Base-by-base conservation (phyloP, 2,329 filamentous ascomycete species). In the Ophiostoma australiae region DNA sequence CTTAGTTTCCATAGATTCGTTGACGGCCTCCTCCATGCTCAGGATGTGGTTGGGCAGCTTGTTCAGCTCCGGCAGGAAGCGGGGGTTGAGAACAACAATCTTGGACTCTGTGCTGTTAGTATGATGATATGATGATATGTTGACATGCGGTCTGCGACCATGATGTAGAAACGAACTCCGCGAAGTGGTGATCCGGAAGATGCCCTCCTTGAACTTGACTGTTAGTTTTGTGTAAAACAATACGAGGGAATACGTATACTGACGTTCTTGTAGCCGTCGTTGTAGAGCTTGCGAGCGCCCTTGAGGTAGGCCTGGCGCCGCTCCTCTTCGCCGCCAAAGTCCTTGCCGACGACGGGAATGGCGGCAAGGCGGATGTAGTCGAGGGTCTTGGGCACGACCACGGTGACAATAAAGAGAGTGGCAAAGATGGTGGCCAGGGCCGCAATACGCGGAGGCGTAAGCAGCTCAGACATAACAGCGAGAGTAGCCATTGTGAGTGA, bases 21-120 rank as follows among this genome's bases (percentile, higher is more conserved):
- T 72, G 31, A 78, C 66, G 1, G 78, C 78, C 11, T 44, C 72
- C 67, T 76, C 72, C 48, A 78, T 76, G 74, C 76, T 78, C 17
- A 80, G 71, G 3, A 78, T 75, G 35, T 77, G 72, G 39, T 80
- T 77, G 0, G 78, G 77, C n/a, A 79, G 75, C 35, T 73, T 78
- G 69, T 75, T 75, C 13, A 80, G 74, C 71, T 80, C 78, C 33
- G 70, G 66, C 17, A 80, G 75, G 55, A 77, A 79, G 39, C 75
- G 76, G 13, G 76, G 75, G 0, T 78, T 75, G 1, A 80, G 69
- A 1, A 79, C 77, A 11, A 80, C 70, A 61, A 77, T 74, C 1
- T 67, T 70, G 1, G 73, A 72, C 10, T 76, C 76, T 77, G 58
- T 35, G 37, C 27, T 65, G 31, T 33, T 33, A 65, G 61, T 15